These are phyloP conservation scores for Penicillium sp. DNA, from an alignment of 2,329 filamentous ascomycete species.

Conservation along the genomic window DNA sequence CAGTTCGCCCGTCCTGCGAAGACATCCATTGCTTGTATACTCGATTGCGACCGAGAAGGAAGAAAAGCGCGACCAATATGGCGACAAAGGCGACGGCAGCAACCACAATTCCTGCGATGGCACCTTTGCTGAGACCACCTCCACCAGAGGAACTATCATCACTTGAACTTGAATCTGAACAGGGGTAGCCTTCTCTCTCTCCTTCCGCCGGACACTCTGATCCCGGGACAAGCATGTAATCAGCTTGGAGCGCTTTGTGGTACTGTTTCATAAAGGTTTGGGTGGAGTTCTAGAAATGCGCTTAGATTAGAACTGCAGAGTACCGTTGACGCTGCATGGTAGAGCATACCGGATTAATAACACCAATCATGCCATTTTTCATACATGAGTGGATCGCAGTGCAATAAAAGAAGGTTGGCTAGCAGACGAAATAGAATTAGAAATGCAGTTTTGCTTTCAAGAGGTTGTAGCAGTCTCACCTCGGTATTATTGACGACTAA, in stretches of 20 bases:
- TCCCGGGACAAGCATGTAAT: conserved; percentile 60
- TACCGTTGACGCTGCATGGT: not conserved
- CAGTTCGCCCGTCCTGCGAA: conserved; percentile 36
- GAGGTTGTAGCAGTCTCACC: conserved; percentile 21
- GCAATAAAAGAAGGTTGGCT: conserved; percentile 72
- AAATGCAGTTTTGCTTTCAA: not conserved
- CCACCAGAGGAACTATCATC: not conserved
- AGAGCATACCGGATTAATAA: conserved; percentile 67
- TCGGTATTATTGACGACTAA: conserved; percentile 62
- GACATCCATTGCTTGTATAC: conserved; percentile 41
- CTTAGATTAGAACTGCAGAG: not conserved
- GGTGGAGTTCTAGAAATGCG: conserved; percentile 46
- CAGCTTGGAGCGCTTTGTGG: conserved; percentile 52
- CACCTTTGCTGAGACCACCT: conserved; percentile 47
- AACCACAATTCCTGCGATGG: conserved; percentile 65
- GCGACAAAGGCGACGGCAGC: conserved; percentile 53
- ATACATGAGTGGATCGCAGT: conserved; percentile 69
- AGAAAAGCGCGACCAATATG: conserved; percentile 51
- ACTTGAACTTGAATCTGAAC: not conserved
- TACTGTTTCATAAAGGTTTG: conserved; percentile 56
- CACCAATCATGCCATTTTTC: conserved; percentile 72
- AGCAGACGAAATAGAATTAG: not conserved
- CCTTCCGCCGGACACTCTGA: conserved; percentile 43
- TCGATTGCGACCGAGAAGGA: conserved; percentile 40
- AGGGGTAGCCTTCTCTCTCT: not conserved